Base-by-base conservation (phyloP, 2,329 filamentous ascomycete genomes). In the Pestalotiopsis sp. region DNA sequence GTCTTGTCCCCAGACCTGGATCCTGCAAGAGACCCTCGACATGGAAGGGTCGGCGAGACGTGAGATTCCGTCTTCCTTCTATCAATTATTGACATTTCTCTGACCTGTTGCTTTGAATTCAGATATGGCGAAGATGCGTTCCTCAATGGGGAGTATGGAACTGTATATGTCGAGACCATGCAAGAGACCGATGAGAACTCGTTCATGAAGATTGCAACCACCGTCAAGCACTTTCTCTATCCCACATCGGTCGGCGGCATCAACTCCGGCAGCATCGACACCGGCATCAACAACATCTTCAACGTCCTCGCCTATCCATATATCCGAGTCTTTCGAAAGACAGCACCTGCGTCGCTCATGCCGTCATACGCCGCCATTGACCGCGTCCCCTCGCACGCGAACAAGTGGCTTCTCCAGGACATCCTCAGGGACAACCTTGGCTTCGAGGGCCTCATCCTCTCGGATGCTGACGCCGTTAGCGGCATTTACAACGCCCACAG, bases 221-320 rank as follows among this genome's bases (percentile, higher is more conserved):
- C 78, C 2, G 76, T 80, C 68, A 81, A 81, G 71, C 79, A 80
- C 67, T 81, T 76, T 69, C 73, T 81, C 3, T 81, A 77, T 52
- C 79, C 79, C n/a, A 70, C 73, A 7, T 69, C 69, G 2, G 76
- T 72, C 25, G 79, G 78, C 52, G 78, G 79, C 25, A 74, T 81
- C 61, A 81, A 81, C 70, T 67, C 68, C 0, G 79, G 78, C 5
- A 78, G 75, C 62, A 76, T 77, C 68, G 72, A 74, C 3, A 76
- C 75, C 3, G 79, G 78, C 13, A 69, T 80, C 13, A 80, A 81
- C 68, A 73, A 79, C 39, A 75, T 80, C 23, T 75, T 79, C 67
- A 80, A 80, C 71, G 76, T 77, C 62, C 73, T 76, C 17, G 72
- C 72, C 2, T 71, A 72, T 2, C 78, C 77, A 1, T 79, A 78